phyloP scores from a whole-genome alignment of 1,284 basidiomycete species.

The Leccinum pachyderme region DNA sequence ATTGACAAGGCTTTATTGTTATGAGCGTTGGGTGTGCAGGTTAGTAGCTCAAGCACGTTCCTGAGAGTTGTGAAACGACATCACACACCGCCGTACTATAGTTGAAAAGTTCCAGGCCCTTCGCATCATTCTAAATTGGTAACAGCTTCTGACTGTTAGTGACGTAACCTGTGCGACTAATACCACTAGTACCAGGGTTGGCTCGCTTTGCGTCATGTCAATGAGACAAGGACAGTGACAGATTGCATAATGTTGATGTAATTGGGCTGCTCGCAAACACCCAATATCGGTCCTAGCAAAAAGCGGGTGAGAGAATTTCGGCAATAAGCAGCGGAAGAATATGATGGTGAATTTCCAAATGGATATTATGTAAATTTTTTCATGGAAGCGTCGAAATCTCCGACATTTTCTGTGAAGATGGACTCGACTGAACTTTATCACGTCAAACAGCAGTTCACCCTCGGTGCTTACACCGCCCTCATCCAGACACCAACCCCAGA shows the following conservation, averaged over 20 bases:
- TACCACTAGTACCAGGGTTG: neutral
- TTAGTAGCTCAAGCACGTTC: neutral
- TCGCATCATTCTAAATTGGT: neutral
- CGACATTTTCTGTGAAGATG: conserved; percentile 41
- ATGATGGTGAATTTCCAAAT: neutral
- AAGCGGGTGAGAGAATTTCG: neutral
- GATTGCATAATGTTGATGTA: neutral
- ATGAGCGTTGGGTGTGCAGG: neutral
- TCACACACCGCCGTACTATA: neutral
- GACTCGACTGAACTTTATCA: conserved; percentile 82
- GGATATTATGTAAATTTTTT: neutral
- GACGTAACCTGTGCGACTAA: neutral
- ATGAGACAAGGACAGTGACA: neutral
- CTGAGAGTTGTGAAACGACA: neutral
- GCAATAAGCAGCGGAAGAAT: neutral
- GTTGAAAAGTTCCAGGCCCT: neutral
- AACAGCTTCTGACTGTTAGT: neutral
- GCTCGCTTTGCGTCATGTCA: neutral
- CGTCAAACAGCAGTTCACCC: conserved; percentile 82
- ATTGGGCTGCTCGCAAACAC: neutral
- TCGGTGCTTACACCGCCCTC: conserved; percentile 70
- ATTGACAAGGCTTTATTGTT: too few species aligned
- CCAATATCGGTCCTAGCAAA: neutral
- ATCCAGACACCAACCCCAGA: conserved; percentile 56
- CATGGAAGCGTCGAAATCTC: neutral